Evolutionary conservation across 306 rosid genomes (phyloP).

Genomic region (Corylus americana): DNA sequence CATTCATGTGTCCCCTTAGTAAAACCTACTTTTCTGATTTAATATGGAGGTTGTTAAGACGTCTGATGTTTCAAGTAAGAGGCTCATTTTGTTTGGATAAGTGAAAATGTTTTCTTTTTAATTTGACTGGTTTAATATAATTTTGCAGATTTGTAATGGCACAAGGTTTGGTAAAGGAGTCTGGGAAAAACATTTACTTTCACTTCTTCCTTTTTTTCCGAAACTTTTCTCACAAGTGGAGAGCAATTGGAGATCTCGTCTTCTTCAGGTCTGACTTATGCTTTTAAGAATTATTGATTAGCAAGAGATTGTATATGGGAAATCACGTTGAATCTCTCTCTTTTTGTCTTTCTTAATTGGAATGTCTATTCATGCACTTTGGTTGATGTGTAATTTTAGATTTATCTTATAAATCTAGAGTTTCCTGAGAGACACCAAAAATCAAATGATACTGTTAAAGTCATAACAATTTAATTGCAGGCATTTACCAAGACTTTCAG

Average conservation of each 20-base stretch:
- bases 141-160: slow-evolving; percentile 46
- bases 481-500: slow-evolving; percentile 71
- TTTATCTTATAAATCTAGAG: background rate
- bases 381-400: background rate
- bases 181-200: slow-evolving; percentile 61
- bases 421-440: slow-evolving; percentile 22
- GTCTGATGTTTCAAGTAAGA: background rate
- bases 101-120: slow-evolving; percentile 11
- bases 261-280: slow-evolving; percentile 70
- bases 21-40: background rate
- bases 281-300: background rate
- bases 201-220: slow-evolving; percentile 77
- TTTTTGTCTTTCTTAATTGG: background rate
- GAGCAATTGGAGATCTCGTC: slow-evolving; percentile 58
- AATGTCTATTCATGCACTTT: background rate
- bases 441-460: slow-evolving; percentile 12
- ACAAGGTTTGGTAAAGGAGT: slow-evolving; percentile 48
- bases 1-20: background rate
- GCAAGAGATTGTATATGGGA: background rate
- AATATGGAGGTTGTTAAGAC: background rate
- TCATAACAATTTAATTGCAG: slow-evolving; percentile 33
- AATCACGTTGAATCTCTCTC: slow-evolving; percentile 8
- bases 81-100: background rate
- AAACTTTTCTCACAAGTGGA: slow-evolving; percentile 54
- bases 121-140: slow-evolving; percentile 18